Evolutionary conservation across 208 protist genomes (phyloP).

Genomic region (Phytomonas sp.): DNA sequence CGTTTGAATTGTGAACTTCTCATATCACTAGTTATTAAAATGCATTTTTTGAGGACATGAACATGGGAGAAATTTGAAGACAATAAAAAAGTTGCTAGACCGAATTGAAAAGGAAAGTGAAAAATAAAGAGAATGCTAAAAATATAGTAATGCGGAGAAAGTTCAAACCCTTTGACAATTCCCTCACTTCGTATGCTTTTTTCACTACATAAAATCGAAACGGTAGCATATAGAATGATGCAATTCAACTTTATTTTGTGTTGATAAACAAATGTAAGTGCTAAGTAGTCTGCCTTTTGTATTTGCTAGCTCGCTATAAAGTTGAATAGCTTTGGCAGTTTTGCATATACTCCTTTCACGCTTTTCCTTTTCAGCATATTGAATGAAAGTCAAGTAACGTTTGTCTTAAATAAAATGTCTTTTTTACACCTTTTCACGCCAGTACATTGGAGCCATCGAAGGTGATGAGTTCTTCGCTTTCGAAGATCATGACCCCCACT

Average conservation of each 20-base stretch:
- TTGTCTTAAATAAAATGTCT: not conserved
- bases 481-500: not conserved
- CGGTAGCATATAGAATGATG: not conserved
- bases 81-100: not conserved
- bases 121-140: not conserved
- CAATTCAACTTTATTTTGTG: not conserved
- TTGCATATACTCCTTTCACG: not conserved
- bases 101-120: not conserved
- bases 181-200: not conserved
- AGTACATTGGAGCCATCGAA: not conserved
- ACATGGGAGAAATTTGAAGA: not conserved
- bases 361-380: not conserved
- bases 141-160: not conserved
- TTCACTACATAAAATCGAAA: not conserved
- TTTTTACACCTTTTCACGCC: not conserved
- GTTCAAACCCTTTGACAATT: not conserved
- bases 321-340: not conserved
- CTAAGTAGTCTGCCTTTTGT: constrained; percentile 7
- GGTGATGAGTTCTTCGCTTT: not conserved
- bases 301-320: constrained; percentile 1
- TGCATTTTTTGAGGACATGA: not conserved
- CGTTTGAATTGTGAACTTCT: not conserved
- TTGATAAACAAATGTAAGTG: constrained; percentile 3
- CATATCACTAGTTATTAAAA: not conserved
- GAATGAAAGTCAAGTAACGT: not conserved